Conservation (phyloP, 179 eudicot genomes). For the Patellifolia procumbens region DNA sequence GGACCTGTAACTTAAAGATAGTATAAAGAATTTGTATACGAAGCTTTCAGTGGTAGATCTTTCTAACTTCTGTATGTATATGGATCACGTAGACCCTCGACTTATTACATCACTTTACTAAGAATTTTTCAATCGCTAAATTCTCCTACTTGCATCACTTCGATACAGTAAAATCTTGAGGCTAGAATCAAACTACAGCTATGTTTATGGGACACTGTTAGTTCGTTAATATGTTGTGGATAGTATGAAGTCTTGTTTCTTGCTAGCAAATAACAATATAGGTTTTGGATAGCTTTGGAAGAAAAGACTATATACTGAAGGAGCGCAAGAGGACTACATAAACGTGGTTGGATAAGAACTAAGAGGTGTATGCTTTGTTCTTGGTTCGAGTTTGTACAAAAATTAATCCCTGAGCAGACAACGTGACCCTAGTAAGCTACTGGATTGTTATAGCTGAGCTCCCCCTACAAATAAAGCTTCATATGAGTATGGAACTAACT, state of each 20-base stretch:
- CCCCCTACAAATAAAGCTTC: no score
- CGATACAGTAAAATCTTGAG: no score
- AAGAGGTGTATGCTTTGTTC: neutral
- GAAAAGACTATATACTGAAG: no score
- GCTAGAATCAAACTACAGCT: neutral
- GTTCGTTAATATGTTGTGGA: neutral
- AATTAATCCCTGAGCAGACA: neutral
- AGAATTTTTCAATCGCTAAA: neutral
- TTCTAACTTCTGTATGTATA: no score
- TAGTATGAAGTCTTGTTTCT: neutral
- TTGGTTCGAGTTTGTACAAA: neutral
- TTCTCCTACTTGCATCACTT: neutral
- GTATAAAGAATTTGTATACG: no score
- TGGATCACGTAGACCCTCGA: neutral
- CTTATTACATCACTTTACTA: neutral
- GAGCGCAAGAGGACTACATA: neutral
- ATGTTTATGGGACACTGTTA: neutral
- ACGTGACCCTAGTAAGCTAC: no score
- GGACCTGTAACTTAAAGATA: no score
- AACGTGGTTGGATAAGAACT: neutral
- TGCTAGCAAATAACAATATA: conserved; percentile 4
- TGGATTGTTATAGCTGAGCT: no score
- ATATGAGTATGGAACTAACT: neutral
- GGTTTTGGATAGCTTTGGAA: neutral
- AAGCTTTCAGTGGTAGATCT: neutral